Base-by-base conservation (phyloP, 2,329 filamentous ascomycete genomes). In the Aspergillus spinulosporus region DNA sequence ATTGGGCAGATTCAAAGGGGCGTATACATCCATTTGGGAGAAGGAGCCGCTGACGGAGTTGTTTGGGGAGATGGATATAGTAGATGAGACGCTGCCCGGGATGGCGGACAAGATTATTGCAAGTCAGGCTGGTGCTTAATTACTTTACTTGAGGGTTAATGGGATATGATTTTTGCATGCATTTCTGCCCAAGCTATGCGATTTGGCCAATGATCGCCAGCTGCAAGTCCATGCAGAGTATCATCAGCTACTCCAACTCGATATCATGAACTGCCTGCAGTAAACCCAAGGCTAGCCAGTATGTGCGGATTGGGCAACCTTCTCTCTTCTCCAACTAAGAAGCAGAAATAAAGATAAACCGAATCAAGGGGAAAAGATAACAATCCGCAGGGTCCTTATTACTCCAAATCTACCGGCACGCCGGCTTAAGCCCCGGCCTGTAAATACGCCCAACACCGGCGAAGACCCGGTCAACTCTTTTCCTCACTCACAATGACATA, bases 81-180 rank as follows among this genome's bases (percentile, higher is more conserved):
- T 68, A 55, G 66, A 62, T 15, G 64, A 64, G 29, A 64, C 58
- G 15, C 40, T 69, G 40, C 60, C 62, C 2, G 61, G 51, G 5
- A 67, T 68, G 67, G 66, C 66, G n/a, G 65, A 68, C 12, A 64
- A 60, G 54, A 66, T 69, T n/a, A 64, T 69, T 53, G 63, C 61
- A n/a, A 14, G 42, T 3, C 49, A 51, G 29, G 37, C 37, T 21
- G 12, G 26, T 14, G 15, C 26, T 9, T 42, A 49, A n/a, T 4
- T 21, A 9, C 8, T 12, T 2, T 5, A 40, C 11, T 12, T 7
- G 2, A 14, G 15, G 26, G n/a, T 6, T 36, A 12, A 37, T 12
- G 4, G n/a, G 4, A 21, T 12, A 12, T 12, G 34, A 12, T 12
- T 37, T 37, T 12, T 37, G 34, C n/a, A 37, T 37, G 9, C 31